A percentile compares a stretch with the other conserved stretches of the same genome.
Conservation (phyloP, 2,329 filamentous ascomycete genomes). For the Ascochyta viciae-villosae region DNA sequence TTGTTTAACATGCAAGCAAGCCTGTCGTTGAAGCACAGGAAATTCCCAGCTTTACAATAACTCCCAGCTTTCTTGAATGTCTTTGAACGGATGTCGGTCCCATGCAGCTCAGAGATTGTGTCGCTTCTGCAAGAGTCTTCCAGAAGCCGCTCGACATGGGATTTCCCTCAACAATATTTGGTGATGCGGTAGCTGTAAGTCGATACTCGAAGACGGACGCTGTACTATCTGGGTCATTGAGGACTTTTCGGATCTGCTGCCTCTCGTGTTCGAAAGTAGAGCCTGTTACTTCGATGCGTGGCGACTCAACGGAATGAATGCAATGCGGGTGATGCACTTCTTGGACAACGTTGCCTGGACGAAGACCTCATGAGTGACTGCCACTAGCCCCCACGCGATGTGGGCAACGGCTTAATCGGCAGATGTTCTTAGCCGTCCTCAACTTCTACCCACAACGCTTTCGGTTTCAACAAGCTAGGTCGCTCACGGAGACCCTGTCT, state of each 20-base stretch:
- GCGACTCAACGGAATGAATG: neutral
- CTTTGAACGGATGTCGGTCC: neutral
- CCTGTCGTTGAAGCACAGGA: neutral
- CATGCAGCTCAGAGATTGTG: neutral
- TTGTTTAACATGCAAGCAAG: neutral
- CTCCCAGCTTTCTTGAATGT: no score
- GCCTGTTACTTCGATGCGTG: neutral
- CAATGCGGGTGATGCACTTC: neutral
- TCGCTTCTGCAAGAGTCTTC: neutral
- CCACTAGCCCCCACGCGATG: neutral
- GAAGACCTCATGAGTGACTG: neutral
- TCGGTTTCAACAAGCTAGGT: slow-evolving; percentile 7
- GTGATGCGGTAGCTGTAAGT: neutral
- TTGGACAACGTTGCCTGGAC: neutral
- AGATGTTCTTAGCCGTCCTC: neutral
- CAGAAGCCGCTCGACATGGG: neutral
- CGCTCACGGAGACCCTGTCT: slow-evolving; percentile 6
- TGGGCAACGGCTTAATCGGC: slow-evolving; percentile 6
- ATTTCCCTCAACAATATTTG: neutral
- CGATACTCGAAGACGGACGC: neutral
- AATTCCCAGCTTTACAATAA: neutral
- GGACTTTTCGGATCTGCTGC: neutral
- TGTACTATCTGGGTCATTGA: neutral
- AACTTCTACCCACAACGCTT: neutral
- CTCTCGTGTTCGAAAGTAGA: neutral